Evolutionary conservation across 106 monocot genomes (phyloP), one percentile per base, ranked within the genome.

Genomic region (Dioscorea dumetorum): DNA sequence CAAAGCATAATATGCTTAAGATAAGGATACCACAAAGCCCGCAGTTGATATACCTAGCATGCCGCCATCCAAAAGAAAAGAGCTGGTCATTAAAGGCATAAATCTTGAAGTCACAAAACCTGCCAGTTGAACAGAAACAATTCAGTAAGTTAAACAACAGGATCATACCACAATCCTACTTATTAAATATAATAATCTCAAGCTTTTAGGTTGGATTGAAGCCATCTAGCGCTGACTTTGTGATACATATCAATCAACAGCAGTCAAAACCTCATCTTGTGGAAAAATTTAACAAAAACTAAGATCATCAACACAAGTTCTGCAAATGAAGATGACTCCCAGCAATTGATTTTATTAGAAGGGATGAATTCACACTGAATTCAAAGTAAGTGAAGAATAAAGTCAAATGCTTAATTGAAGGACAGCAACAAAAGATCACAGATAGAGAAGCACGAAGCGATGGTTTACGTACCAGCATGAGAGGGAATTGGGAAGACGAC

Each of bases 81-180:
- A 81, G 56, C 49, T 9, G 12, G 15, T 77, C 63, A 51, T 81
- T 77, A 32, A 81, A 77, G 33, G 32, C 22, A 49, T 72, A 72
- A 50, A 81, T 73, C 62, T 81, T 81, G 57, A 68, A 62, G 22
- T 77, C 81, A 71, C 72, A 77, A 56, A 73, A 81, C 81, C 81
- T 81, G 68, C 62, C 48, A 34, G 22, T 19, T 56, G n/a, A 24
- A 19, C 12, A 64, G 2, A 60, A 10, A 41, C 6, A 41, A 41
- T 41, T 20, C 21, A 34, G 12, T 16, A 34, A 56, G 35, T 69
- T 33, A 58, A 3, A 49, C 21, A 1, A 64, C 21, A 60, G 22
- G 1, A 60, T 8, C 12, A 22, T 22, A 12, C 60, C 60, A 22
- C 19, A 60, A 22, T 22, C 22, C 60, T 60, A 4, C 4, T 22